Conservation (phyloP, 768 basidiomycete genomes). For the Cantharellus anzutake region DNA sequence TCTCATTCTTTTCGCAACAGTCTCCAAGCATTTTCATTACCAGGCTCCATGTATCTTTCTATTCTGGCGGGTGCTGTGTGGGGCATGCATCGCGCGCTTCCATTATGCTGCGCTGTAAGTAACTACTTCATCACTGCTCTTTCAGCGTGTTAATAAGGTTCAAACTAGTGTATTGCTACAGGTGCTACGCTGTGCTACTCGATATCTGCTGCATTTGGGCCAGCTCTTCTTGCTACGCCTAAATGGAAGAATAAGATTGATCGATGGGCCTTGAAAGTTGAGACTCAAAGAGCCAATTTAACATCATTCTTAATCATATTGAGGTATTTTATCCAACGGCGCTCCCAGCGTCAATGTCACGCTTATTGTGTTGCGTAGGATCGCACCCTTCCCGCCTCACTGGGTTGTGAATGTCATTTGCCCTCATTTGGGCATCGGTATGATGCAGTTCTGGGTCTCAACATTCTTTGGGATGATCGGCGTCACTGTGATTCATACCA, state of each 20-base stretch:
- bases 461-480: conserved; percentile 85
- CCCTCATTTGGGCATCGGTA: conserved; percentile 77
- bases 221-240: conserved; percentile 73
- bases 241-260: conserved; percentile 71
- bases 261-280: conserved; percentile 62
- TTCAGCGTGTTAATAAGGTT: background rate
- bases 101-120: conserved; percentile 62
- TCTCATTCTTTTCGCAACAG: conserved; percentile 22
- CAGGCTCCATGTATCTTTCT: conserved; percentile 94
- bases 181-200: conserved; percentile 87
- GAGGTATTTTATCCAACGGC: conserved; percentile 11
- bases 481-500: conserved; percentile 84
- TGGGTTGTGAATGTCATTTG: conserved; percentile 91
- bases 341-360: too few relatives aligned
- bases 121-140: background rate
- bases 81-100: conserved; percentile 71
- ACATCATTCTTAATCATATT: conserved; percentile 89
- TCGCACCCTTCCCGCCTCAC: conserved; percentile 76
- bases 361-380: conserved; percentile 24
- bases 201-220: conserved; percentile 81
- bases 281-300: conserved; percentile 61
- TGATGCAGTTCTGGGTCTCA: conserved; percentile 74
- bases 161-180: conserved; percentile 50
- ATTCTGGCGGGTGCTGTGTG: conserved; percentile 93
- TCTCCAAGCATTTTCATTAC: conserved; percentile 89